Evolutionary conservation across 1,284 basidiomycete genomes (phyloP).

Genomic region (Phlebopus sp.): DNA sequence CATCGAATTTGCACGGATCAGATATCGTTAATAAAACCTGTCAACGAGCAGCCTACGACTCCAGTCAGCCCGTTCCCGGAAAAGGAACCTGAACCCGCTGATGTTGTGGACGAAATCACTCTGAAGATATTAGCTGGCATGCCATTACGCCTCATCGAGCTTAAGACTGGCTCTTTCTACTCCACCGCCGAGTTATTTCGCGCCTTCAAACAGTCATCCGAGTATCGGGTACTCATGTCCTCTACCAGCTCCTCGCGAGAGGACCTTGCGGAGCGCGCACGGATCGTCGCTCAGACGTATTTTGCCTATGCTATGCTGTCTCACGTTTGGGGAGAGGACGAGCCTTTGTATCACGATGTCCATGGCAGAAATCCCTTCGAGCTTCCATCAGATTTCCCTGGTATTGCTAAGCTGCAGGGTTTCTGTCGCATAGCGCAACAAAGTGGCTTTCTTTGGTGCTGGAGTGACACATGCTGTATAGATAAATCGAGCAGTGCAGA

Average conservation of each 20-base stretch:
- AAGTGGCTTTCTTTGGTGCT: conserved; percentile 22
- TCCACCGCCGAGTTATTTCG: conserved; percentile 18
- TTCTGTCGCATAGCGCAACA: conserved; percentile 22
- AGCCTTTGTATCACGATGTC: conserved; percentile 22
- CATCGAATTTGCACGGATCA: no score
- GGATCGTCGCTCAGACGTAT: conserved; percentile 17
- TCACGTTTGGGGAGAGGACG: conserved; percentile 28
- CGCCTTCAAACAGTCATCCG: conserved; percentile 18
- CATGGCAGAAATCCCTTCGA: conserved; percentile 16
- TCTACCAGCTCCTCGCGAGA: conserved; percentile 4
- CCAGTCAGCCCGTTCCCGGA: conserved; percentile 4
- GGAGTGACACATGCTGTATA: conserved; percentile 30
- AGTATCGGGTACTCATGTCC: conserved; percentile 18
- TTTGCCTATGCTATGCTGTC: conserved; percentile 28
- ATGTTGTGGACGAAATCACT: conserved; percentile 18
- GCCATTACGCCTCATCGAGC: conserved; percentile 22
- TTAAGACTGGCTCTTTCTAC: conserved; percentile 18
- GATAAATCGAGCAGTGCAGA: conserved; percentile 27
- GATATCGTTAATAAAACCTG: background rate
- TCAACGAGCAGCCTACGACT: background rate
- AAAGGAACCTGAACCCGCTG: conserved; percentile 10
- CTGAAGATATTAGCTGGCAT: conserved; percentile 16
- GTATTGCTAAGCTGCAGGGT: conserved; percentile 19
- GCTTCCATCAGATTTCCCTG: conserved; percentile 13
- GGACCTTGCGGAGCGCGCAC: conserved; percentile 12